Evolutionary conservation across 2,329 filamentous ascomycete species (phyloP).

Genomic region (Verticillium isaacii): DNA sequence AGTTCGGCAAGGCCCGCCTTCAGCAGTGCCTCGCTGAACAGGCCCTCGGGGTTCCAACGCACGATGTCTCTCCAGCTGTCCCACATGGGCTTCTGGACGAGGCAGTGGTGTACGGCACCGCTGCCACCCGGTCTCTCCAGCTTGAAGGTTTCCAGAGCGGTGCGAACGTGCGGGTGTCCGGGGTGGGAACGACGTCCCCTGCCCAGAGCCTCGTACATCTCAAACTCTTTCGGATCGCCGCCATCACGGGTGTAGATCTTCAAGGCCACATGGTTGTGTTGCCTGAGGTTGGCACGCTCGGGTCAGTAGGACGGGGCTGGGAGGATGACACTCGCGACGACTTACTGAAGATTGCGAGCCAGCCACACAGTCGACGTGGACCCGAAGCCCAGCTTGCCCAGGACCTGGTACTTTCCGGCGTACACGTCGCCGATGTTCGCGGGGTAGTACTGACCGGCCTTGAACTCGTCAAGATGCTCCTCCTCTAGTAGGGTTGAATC

Average conservation of each 20-base stretch:
- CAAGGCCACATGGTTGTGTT: slow-evolving; percentile 24
- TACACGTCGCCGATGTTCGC: slow-evolving; percentile 18
- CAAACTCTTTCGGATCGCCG: slow-evolving; percentile 29
- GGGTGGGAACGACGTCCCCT: slow-evolving; percentile 19
- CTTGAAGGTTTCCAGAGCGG: slow-evolving; percentile 30
- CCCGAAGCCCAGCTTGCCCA: slow-evolving; percentile 35
- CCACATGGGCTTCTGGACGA: slow-evolving; percentile 36
- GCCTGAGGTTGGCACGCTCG: slow-evolving; percentile 6
- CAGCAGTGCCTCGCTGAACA: slow-evolving; percentile 27
- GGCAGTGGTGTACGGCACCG: slow-evolving; percentile 21
- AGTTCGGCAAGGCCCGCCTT: slow-evolving; percentile 29
- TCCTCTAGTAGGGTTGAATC: slow-evolving; percentile 10
- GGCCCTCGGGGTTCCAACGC: slow-evolving; percentile 29
- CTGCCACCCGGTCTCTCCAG: slow-evolving; percentile 26
- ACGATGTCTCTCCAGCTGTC: slow-evolving; percentile 34
- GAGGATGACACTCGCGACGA: not conserved
- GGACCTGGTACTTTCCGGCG: slow-evolving; percentile 26
- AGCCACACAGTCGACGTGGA: slow-evolving; percentile 36
- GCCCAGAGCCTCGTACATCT: slow-evolving; percentile 34
- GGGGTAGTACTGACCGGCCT: slow-evolving; percentile 16
- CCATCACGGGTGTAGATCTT: slow-evolving; percentile 22
- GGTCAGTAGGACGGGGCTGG: not conserved
- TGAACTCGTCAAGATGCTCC: slow-evolving; percentile 13
- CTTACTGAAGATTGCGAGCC: slow-evolving; percentile 23
- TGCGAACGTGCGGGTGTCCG: slow-evolving; percentile 23